Base-by-base conservation (phyloP, 306 rosid species). In the Alnus rubra region DNA sequence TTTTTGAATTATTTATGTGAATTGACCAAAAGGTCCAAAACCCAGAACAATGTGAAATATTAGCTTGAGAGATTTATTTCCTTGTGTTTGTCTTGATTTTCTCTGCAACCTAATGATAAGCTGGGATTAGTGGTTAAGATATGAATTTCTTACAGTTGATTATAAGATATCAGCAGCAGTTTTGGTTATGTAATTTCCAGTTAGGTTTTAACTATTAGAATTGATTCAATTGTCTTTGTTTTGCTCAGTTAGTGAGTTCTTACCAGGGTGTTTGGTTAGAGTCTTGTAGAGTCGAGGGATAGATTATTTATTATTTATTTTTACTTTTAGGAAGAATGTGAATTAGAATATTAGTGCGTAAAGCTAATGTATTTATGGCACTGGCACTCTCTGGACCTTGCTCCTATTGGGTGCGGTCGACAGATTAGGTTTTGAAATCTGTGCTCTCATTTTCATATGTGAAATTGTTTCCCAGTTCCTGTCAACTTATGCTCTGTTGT, bases 401-500 rank as follows among this genome's bases (percentile, higher is more conserved):
- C 19, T 53, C 19, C 58, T 53, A 14, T 13, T 53, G 18, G 58
- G 18, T 16, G 9, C 7, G 7, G 39, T 3, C 2, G 30, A 14
- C 28, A 2, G 48, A 18, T 44, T 37, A 65, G 19, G 15, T 67
- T 67, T 67, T 67, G 2, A 67, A 67, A 18, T 23, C 18, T 67
- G 30, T 67, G 72, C 10, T 67, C 30, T 13, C 2, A 10, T 42
- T 59, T 67, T 4, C 51, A 18, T 1, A 16, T n/a, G 31, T 67
- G 50, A 42, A 16, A 18, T 39, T 67, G 23, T 67, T 9, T 67
- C 72, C 50, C 51, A 42, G 18, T 15, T 15, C 6, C 72, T 67
- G 72, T 15, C 51, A 39, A 67, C 51, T 16, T 42, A 37, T 67
- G 51, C 49, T 79, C 64, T 35, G 19, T 76, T 74, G 30, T 75